phyloP scores from a whole-genome alignment of 163 green algal genomes.

The Scenedesmus sp. region DNA sequence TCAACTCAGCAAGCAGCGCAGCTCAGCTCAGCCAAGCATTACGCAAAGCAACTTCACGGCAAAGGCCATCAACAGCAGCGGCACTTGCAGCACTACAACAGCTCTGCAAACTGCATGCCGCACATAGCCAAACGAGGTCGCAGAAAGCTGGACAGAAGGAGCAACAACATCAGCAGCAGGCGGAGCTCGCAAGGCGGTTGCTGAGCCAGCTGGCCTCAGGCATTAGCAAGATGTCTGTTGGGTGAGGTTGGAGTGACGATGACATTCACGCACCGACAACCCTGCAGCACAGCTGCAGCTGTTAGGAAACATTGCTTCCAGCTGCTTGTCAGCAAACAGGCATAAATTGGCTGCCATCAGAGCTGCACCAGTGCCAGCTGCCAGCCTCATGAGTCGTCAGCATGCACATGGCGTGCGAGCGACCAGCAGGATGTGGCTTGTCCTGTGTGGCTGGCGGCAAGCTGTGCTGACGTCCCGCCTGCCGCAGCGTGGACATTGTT shows the following conservation, averaged over 20 bases:
- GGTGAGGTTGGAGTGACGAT: background rate
- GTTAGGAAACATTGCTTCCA: too few relatives aligned
- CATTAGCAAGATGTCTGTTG: slow-evolving; percentile 1
- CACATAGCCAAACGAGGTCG: background rate
- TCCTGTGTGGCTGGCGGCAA: too few relatives aligned
- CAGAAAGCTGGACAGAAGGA: background rate
- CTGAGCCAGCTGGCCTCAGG: background rate
- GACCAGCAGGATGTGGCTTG: too few relatives aligned
- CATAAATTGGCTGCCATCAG: too few relatives aligned
- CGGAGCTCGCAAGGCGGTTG: background rate
- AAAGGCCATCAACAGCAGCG: background rate
- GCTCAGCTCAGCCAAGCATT: slow-evolving; percentile 11
- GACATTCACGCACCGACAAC: background rate
- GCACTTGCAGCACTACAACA: slow-evolving; percentile 21
- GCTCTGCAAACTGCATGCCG: background rate
- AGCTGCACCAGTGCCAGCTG: too few relatives aligned
- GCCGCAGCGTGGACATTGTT: too few relatives aligned
- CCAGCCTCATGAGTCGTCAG: too few relatives aligned
- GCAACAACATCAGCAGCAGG: slow-evolving; percentile 18
- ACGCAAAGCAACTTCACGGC: background rate
- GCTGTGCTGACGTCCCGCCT: too few relatives aligned
- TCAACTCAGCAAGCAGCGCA: background rate
- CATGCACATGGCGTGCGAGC: too few relatives aligned
- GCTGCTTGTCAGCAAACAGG: too few relatives aligned
- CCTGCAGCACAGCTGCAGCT: background rate